A percentile compares a stretch with the other conserved stretches of the same genome.
phyloP scores from a whole-genome alignment of 768 basidiomycete species.

The Suillus luteus region DNA sequence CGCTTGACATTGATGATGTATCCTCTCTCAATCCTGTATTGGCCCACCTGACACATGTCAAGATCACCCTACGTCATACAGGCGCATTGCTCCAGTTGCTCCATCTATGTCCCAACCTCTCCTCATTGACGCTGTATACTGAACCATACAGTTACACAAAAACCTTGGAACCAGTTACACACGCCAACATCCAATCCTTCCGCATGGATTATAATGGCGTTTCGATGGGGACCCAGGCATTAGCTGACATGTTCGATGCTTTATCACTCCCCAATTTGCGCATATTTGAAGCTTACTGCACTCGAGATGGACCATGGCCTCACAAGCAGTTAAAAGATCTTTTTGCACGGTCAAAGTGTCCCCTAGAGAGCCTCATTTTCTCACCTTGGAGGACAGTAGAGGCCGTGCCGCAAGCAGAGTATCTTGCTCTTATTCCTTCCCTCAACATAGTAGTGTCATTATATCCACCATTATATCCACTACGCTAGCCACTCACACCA shows the following conservation, averaged over 20 bases:
- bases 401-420: constrained; percentile 1
- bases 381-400: too few species aligned
- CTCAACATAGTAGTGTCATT: constrained; percentile 11
- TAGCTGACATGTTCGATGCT: neutral
- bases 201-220: rapidly evolving
- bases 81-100: neutral
- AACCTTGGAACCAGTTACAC: neutral
- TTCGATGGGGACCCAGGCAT: too few species aligned
- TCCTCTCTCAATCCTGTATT: too few species aligned
- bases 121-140: neutral
- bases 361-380: too few species aligned
- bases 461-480: too few species aligned
- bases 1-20: too few species aligned
- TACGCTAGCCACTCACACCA: too few species aligned
- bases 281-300: neutral
- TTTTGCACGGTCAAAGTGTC: too few species aligned
- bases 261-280: neutral
- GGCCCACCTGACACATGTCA: neutral
- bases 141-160: too few species aligned
- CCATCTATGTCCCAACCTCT: neutral
- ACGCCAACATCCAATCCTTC: neutral
- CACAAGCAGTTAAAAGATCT: too few species aligned
- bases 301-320: too few species aligned
- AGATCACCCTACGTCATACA: too few species aligned
- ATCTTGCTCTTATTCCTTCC: constrained; percentile 20